phyloP scores from a whole-genome alignment of 352 stramenopile species.

The Globisporangium recalcitrans region DNA sequence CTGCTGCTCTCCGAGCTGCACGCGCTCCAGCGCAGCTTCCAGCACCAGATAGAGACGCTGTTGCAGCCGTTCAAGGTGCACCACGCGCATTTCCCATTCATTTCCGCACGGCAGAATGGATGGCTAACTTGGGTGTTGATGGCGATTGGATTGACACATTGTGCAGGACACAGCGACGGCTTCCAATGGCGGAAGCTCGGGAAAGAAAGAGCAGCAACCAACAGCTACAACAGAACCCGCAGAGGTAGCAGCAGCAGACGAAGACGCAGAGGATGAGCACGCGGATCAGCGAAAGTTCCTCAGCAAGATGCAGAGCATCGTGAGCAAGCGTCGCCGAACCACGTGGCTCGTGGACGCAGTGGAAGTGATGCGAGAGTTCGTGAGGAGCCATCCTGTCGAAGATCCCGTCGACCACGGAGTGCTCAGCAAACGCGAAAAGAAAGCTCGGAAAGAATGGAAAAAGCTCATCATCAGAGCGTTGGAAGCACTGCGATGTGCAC shows the following conservation, averaged over 20 bases:
- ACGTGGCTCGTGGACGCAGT: constrained; percentile 9
- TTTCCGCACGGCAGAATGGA: too few species aligned
- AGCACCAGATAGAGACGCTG: constrained; percentile 11
- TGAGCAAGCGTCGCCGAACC: neutral
- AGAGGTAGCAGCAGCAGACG: neutral
- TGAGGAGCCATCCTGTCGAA: neutral
- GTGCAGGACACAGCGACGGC: neutral
- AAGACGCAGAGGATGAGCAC: neutral
- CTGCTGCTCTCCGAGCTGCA: constrained; percentile 32
- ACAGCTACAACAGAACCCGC: neutral
- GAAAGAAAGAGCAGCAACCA: neutral
- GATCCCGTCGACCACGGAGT: neutral
- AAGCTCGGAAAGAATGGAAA: neutral
- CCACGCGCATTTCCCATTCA: neutral
- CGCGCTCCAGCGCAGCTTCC: constrained; percentile 21
- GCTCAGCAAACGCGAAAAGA: neutral
- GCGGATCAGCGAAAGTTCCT: neutral
- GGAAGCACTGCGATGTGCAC: neutral
- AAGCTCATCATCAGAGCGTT: neutral
- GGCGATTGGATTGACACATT: neutral
- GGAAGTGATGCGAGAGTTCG: constrained; percentile 3
- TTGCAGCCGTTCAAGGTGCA: constrained; percentile 11
- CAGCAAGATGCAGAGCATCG: neutral
- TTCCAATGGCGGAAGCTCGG: neutral
- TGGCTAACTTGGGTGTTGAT: neutral